Base-by-base conservation (phyloP, 768 basidiomycete genomes). In the Lactifluus hygrophoroides region DNA sequence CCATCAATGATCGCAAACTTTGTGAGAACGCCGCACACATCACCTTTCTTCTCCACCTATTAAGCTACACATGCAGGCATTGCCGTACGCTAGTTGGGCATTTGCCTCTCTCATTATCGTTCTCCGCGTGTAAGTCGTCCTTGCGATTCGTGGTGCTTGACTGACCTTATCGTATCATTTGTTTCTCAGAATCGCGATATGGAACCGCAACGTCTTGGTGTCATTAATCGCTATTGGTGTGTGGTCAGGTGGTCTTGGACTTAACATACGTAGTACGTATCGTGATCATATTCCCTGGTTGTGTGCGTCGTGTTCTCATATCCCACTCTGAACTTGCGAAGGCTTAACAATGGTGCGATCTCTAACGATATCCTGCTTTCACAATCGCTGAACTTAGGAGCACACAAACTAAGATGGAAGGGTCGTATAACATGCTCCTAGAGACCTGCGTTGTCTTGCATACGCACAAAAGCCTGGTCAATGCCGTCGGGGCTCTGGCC, bases 171-270 rank as follows among this genome's bases (percentile, higher is more conserved):
- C 7, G 8, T 19, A 9, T 40, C 35, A 30, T 40, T 32, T 45
- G 8, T 4, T 28, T 40, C 43, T n/a, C 46, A 56, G 54, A 30
- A 40, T 40, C 21, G 54, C 54, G 10, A 56, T 56, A 56, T 56
- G 54, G 54, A 17, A 40, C 9, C 37, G 27, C 9, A 56, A 48
- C 32, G 7, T 56, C 19, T 1, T 32, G 9, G 37, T 56, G 8
- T 56, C 54, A 17, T 5, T 48, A 21, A 17, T 56, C 19, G 27
- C 28, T 13, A 1, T 48, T n/a, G 54, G 54, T 19, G 37, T 40
- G 21, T 56, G 46, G 46, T 27, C 21, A 17, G 54, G 7, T 40
- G 46, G 27, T 40, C 16, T 56, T 16, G 46, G 27, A 5, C 19
- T 56, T 11, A 48, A 56, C 37, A 40, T 56, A 3, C 46, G 46